Base-by-base conservation (phyloP, 805 yeast species). In the Pichia heedii region DNA sequence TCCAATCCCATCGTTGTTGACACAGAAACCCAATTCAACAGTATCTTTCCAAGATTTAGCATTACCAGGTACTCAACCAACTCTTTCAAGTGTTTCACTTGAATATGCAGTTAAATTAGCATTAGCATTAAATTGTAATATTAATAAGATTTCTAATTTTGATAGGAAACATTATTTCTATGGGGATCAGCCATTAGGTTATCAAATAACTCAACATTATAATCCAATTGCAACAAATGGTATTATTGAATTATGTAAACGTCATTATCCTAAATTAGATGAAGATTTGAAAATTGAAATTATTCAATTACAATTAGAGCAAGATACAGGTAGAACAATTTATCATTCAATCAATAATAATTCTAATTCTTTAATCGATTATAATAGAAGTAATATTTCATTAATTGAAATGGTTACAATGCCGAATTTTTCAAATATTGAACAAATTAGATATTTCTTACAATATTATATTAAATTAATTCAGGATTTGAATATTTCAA, bases 81-180 rank as follows among this genome's bases (percentile, higher is more conserved):
- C 54, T 36, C 61, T 93, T 39, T 90, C 89, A 57, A 75, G 76
- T 18, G 83, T 87, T 52, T 89, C 89, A 1, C 57, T 90, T 4
- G 54, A 76, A 1, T 71, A 74, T 29, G 95, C 96, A 0, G 55
- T 87, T 34, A 77, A 76, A 52, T 76, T 95, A 1, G 89, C 94
- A 0, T 60, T 74, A 2, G 85, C 93, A 0, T 61, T 89, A 41
- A 70, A 81, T 29, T 74, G 86, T 46, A 57, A 68, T 0, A 70
- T 93, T 15, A 75, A 74, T 45, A 50, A 61, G 0, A 50, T 56
- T 8, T 83, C 90, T 1, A 68, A 80, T 1, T 93, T 93, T 60
- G 98, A 93, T 57, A 69, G 98, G 51, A 93, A 93, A 61, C 98
- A 93, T 60, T 93, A 93, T 60, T 88, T 93, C 61, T 93, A 93